Base-by-base conservation (phyloP, 2,329 filamentous ascomycete species). In the Ustulina deusta region DNA sequence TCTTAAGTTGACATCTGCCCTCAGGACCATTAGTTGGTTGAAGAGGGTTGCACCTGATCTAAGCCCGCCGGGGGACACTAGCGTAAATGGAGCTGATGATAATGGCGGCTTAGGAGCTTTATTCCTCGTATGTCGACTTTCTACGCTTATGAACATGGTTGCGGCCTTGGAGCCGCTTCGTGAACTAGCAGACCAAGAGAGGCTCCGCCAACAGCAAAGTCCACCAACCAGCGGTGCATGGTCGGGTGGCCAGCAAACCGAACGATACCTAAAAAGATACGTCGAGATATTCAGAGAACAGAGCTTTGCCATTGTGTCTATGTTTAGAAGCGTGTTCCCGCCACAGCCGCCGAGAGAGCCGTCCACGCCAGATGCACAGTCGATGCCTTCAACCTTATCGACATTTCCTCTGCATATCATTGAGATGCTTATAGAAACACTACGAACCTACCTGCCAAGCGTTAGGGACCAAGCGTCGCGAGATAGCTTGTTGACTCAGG, bases 271-370 rank as follows among this genome's bases (percentile, higher is more conserved):
- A 49, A 99, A 98, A 79, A 88, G 94, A 55, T 99, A 97, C 79
- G 93, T 99, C 74, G 96, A 99, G 78, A 94, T 99, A 32, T 98
- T 98, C 78, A 91, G 96, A 60, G 96, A 99, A 80, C 96, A 99
- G 80, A 97, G 93, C 77, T 99, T 99, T 79, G 92, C 91, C 49
- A 97, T 98, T 68, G 89, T 98, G 32, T 97, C 93, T 66, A 93
- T 98, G 86, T 97, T 97, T 80, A 93, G 91, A 75, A 96, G 91
- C 75, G 93, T 98, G 62, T 97, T 97, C 75, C 90, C 91, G 0
- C 84, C 73, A 3, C 69, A 75, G 17, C 42, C 69, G 6, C 63
- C 70, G 6, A 69, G 62, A 29, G 67, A 70, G 27, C 25, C 65
- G 38, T 70, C 72, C 32, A 71, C 57, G 40, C 68, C 72, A 17